Conservation (phyloP, 805 yeast genomes). For the Pichia kluyveri region DNA sequence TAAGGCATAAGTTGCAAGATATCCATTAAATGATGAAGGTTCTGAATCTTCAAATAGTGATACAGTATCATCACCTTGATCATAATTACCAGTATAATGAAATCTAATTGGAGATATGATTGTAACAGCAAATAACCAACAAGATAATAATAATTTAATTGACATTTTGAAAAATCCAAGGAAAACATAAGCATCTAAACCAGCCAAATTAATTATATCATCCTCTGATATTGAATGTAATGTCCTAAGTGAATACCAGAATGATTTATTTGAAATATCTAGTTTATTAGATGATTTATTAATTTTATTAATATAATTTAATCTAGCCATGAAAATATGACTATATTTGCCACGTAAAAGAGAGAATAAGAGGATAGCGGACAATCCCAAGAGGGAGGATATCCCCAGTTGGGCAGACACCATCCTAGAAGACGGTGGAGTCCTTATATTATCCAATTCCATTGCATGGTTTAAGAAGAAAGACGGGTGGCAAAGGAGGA, state of each 20-base stretch:
- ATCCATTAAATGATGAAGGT: constrained; percentile 26
- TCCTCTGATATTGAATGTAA: constrained; percentile 58
- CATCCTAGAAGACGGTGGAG: constrained; percentile 37
- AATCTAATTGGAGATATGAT: constrained; percentile 81
- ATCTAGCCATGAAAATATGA: constrained; percentile 75
- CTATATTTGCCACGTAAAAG: constrained; percentile 67
- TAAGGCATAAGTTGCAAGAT: constrained; percentile 77
- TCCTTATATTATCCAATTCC: constrained; percentile 17
- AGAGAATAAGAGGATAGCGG: constrained; percentile 64
- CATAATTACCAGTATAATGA: constrained; percentile 74
- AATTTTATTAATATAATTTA: constrained; percentile 23
- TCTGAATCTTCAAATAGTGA: constrained; percentile 22
- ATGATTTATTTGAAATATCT: constrained; percentile 3
- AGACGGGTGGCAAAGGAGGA: not conserved
- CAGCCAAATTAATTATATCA: constrained; percentile 81
- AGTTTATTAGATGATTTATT: not conserved
- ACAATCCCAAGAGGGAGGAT: constrained; percentile 57
- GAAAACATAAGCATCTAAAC: constrained; percentile 89
- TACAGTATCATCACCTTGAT: constrained; percentile 25
- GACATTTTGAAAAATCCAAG: constrained; percentile 86
- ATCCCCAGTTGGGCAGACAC: constrained; percentile 70
- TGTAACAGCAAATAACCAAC: constrained; percentile 60
- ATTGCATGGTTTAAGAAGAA: not conserved
- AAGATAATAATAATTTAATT: constrained; percentile 54
- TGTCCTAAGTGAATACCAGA: constrained; percentile 12